phyloP scores from a whole-genome alignment of 2,329 filamentous ascomycete genomes.

The Bipolaris bicolor region DNA sequence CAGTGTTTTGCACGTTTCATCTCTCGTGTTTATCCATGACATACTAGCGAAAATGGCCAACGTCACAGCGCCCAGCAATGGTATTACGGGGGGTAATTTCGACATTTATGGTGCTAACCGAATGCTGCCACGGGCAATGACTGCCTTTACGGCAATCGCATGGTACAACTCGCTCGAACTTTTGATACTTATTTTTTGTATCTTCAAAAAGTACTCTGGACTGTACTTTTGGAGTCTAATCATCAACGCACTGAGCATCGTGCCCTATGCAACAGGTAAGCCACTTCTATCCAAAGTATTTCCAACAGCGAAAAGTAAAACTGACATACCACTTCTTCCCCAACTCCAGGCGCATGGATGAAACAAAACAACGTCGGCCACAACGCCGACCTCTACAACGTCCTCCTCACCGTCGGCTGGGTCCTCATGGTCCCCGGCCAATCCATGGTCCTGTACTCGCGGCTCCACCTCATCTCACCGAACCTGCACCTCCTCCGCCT shows the following conservation, averaged over 20 bases:
- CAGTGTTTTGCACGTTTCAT: not conserved
- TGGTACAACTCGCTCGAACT: conserved; percentile 32
- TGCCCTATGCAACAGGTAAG: conserved; percentile 15
- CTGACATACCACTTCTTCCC: not conserved
- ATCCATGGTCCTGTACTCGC: conserved; percentile 64
- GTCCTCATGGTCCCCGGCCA: conserved; percentile 66
- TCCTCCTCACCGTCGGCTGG: conserved; percentile 56
- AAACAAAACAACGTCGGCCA: conserved; percentile 21
- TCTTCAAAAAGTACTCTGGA: conserved; percentile 24
- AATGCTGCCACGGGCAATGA: conserved; percentile 11
- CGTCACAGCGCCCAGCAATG: not conserved
- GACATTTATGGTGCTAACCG: conserved; percentile 15
- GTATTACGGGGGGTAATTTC: conserved; percentile 13
- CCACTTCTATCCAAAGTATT: not conserved
- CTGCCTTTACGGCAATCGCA: conserved; percentile 21
- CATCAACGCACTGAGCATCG: conserved; percentile 15
- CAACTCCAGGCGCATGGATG: conserved; percentile 4
- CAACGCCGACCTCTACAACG: conserved; percentile 28
- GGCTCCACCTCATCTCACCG: conserved; percentile 35
- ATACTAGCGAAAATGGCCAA: not conserved
- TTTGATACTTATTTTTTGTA: conserved; percentile 18
- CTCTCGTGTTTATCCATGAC: not conserved
- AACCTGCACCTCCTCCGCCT: conserved; percentile 26
- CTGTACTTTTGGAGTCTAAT: conserved; percentile 26
- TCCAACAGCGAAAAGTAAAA: not conserved